These are phyloP conservation scores for Solanum lycopersicoides DNA, from an alignment of 257 asterid genomes.

Conservation along the genomic window DNA sequence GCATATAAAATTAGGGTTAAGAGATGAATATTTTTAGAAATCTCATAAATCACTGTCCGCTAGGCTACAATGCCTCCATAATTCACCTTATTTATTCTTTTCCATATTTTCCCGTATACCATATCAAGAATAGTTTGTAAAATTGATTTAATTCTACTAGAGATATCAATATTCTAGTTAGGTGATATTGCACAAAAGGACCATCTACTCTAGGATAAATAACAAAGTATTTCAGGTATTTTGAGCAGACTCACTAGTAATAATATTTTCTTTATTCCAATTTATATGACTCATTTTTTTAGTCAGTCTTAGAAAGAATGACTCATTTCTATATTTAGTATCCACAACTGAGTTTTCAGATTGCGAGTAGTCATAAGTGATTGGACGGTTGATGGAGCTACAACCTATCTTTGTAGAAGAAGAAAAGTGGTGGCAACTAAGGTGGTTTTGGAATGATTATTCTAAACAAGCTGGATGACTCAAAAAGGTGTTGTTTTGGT, in stretches of 20 bases:
- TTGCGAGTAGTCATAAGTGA: no score
- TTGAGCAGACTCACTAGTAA: background rate
- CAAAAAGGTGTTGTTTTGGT: no score
- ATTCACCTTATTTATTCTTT: background rate
- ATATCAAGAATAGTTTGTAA: no score
- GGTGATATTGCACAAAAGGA: background rate
- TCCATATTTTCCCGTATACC: background rate
- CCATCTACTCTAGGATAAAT: background rate
- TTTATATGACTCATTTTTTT: no score
- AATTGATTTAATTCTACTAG: background rate
- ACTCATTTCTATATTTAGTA: no score
- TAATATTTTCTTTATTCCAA: background rate
- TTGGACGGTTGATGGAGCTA: no score
- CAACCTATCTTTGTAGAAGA: no score
- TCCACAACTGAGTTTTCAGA: no score
- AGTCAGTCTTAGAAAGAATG: no score
- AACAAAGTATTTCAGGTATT: background rate
- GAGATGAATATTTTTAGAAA: background rate
- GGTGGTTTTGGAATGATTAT: no score
- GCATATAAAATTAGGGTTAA: background rate
- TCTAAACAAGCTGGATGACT: no score
- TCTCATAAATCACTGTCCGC: background rate
- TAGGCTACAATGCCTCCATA: background rate
- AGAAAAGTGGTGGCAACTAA: no score
- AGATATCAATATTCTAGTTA: background rate